phyloP scores from a whole-genome alignment of 2,329 filamentous ascomycete species.

The Cladosporium sp. region DNA sequence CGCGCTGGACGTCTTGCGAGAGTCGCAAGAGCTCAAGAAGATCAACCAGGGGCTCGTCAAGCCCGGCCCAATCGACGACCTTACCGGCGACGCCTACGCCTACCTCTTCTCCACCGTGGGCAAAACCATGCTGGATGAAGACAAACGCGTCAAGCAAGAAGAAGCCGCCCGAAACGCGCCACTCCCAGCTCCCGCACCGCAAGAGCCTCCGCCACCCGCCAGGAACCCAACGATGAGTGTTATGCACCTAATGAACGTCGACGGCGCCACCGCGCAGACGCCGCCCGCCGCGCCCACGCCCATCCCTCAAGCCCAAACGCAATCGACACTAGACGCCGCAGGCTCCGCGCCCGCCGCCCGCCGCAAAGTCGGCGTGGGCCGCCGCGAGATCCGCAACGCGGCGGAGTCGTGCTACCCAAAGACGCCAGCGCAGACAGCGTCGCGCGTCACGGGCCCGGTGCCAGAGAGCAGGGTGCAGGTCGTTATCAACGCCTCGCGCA shows the following conservation, averaged over 20 bases:
- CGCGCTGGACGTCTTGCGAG: conserved; percentile 57
- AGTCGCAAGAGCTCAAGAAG: conserved; percentile 64
- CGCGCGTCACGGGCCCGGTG: conserved; percentile 8
- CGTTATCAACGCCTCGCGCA: conserved; percentile 22
- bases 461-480: conserved; percentile 20
- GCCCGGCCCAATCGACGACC: conserved; percentile 75
- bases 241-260: conserved; percentile 30
- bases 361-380: conserved; percentile 53
- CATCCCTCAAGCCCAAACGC: conserved; percentile 14
- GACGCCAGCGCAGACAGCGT: conserved; percentile 14
- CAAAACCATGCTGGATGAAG: conserved; percentile 49
- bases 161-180: conserved; percentile 19
- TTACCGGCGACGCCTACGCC: conserved; percentile 87
- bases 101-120: conserved; percentile 64
- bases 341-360: conserved; percentile 19
- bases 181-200: conserved; percentile 15
- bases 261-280: conserved; percentile 21
- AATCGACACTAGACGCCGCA: conserved; percentile 7
- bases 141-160: conserved; percentile 22
- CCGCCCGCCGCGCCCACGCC: conserved; percentile 12
- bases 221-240: conserved; percentile 29
- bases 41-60: conserved; percentile 88
- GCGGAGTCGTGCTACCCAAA: conserved; percentile 51
- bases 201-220: conserved; percentile 9
- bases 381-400: conserved; percentile 52